These are phyloP conservation scores for Penicillium antarcticum DNA, from an alignment of 495 filamentous ascomycete genomes.

Conservation along the genomic window DNA sequence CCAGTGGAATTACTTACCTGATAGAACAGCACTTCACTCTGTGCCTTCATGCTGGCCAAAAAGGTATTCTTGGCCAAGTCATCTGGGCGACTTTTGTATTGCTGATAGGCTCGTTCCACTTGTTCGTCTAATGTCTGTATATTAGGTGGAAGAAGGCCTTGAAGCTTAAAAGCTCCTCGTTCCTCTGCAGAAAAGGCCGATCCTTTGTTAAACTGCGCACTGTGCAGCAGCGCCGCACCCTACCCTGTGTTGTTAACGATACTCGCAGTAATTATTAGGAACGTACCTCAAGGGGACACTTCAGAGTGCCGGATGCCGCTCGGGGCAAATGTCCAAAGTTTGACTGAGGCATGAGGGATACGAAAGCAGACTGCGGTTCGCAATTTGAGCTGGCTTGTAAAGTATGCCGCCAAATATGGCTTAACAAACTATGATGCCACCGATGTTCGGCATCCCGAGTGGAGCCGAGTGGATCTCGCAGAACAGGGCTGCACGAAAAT, in stretches of 20 bases:
- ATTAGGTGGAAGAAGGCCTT: slow-evolving; percentile 67
- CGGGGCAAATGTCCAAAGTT: slow-evolving; percentile 61
- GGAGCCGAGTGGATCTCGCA: no score
- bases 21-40: slow-evolving; percentile 52
- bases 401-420: no score
- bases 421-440: no score
- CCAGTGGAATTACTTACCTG: no score
- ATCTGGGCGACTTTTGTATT: slow-evolving; percentile 59
- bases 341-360: not conserved
- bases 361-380: no score
- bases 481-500: no score
- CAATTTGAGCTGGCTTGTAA: no score
- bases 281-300: slow-evolving; percentile 39
- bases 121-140: slow-evolving; percentile 81
- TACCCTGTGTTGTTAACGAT: slow-evolving; percentile 11
- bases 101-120: slow-evolving; percentile 72
- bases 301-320: slow-evolving; percentile 59
- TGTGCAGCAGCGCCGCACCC: slow-evolving; percentile 63
- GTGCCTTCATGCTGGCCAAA: slow-evolving; percentile 74
- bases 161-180: slow-evolving; percentile 63
- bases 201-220: slow-evolving; percentile 79
- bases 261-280: not conserved
- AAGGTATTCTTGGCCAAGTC: slow-evolving; percentile 79
- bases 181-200: slow-evolving; percentile 71
- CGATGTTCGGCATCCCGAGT: no score